phyloP scores from a whole-genome alignment of 768 basidiomycete genomes.

The Tricholoma saponaceum region DNA sequence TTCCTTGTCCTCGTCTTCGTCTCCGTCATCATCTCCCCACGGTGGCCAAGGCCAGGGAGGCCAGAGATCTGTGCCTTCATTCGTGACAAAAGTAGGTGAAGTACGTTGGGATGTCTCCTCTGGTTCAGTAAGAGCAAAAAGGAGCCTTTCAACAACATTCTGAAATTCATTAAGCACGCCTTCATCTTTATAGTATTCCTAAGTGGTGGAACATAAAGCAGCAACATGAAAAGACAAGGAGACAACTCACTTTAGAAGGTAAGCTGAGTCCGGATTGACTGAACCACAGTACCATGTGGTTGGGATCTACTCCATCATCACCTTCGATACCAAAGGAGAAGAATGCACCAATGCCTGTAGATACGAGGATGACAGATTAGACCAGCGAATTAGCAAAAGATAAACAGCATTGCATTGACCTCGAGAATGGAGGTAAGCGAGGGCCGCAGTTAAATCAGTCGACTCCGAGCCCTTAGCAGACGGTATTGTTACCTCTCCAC shows the following conservation, averaged over 20 bases:
- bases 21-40: conserved; percentile 67
- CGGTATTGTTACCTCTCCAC: conserved; percentile 38
- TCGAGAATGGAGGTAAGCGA: conserved; percentile 84
- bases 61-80: conserved; percentile 51
- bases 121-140: conserved; percentile 54
- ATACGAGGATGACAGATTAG: not conserved
- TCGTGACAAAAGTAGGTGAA: conserved; percentile 20
- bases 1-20: conserved; percentile 38
- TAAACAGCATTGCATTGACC: conserved; percentile 39
- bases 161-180: conserved; percentile 66
- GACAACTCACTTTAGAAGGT: conserved; percentile 69
- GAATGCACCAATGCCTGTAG: conserved; percentile 67
- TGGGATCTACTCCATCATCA: conserved; percentile 82
- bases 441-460: conserved; percentile 71
- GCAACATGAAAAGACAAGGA: not conserved
- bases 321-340: conserved; percentile 87
- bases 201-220: not conserved
- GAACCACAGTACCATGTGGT: conserved; percentile 82
- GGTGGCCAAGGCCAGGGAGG: conserved; percentile 87
- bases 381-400: not conserved
- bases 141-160: conserved; percentile 61
- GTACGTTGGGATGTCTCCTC: conserved; percentile 28
- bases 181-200: conserved; percentile 91
- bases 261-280: conserved; percentile 78
- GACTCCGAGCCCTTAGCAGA: conserved; percentile 18